Base-by-base conservation (phyloP, 2,329 filamentous ascomycete genomes). In the Exophiala calicioides region DNA sequence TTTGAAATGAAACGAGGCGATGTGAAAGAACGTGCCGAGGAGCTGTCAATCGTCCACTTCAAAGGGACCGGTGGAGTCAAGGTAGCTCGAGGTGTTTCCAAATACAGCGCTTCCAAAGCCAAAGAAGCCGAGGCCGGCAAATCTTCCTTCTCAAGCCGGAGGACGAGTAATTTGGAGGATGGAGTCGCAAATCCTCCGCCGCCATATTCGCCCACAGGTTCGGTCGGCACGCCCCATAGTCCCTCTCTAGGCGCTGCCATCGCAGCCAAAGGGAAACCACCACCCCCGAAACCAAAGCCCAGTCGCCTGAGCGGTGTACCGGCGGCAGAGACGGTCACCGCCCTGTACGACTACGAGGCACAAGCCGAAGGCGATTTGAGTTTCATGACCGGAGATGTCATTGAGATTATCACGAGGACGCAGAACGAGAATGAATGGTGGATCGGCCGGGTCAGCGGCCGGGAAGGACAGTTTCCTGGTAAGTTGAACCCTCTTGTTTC, bases 401-500 rank as follows among this genome's bases (percentile, higher is more conserved):
- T 98, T 61, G 90, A 97, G 67, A 90, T 98, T 58, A 67, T 93
- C 2, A 78, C 77, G 50, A 79, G 88, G 58, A 95, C 89, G n/a
- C 77, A 80, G 53, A 96, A 95, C 61, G 84, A 88, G 40, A 97
- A 98, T 59, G 93, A 98, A 68, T 98, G 93, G 93, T 98, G 93
- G 93, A 84, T 78, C 6, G 93, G 93, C 27, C 87, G 82, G 64
- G 65, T 95, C 43, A 77, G 85, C 49, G 89, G 86, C 37, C 85
- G 85, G 69, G 75, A 87, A 62, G 93, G 93, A 19, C 91, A 97
- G 64, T 98, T 98, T 67, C 93, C 93, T 71, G 93, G 93, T 95
- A 76, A 65, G 81, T 68, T 38, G 31, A 23, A 33, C 19, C 23
- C 23, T 34, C 2, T 7, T n/a, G 10, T 1, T 27, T n/a, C 13